Base-by-base conservation (phyloP, 2,329 filamentous ascomycete species). In the Cercospora sojina region DNA sequence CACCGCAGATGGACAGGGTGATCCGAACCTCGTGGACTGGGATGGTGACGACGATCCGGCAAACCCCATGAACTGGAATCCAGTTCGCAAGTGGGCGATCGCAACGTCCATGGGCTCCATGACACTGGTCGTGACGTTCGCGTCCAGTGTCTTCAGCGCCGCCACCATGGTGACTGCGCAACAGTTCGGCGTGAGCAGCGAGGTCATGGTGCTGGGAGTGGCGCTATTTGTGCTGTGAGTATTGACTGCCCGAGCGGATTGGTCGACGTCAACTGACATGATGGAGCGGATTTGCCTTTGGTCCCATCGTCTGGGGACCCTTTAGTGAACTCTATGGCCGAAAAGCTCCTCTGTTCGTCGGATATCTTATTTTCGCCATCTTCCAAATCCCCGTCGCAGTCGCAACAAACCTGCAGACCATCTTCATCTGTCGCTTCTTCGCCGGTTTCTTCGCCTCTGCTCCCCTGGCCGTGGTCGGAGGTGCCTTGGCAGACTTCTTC, bases 321-420 rank as follows among this genome's bases (percentile, higher is more conserved):
- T 61, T 69, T 23, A 86, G 83, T 10, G 88, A 90, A 74, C 77
- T 85, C 0, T 85, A 82, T 67, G 85, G 85, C 0, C 80, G 85
- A 13, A 81, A 79, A 65, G 64, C 75, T 5, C 84, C 84, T 2
- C 63, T 72, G 1, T 70, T 72, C 60, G 32, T 62, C 16, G 69
- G 69, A 10, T 13, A 74, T 71, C 72, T 77, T 25, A 65, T 81
- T 41, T 86, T 86, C 67, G 79, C 79, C 3, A 82, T 87, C 58
- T 86, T 86, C 68, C 81, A 86, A 62, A 83, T 87, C 56, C 82
- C 83, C 0, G 82, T 85, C 6, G 85, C 83, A 0, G 81, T 85
- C 1, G 83, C 85, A 0, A 79, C 82, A 56, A 86, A 87, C 69
- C 61, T 86, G 1, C 70, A 85, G 53, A 87, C 84, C 0, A 82